A percentile compares a stretch with the other conserved stretches of the same genome.
Conservation (phyloP, 768 basidiomycete genomes). For the Auriscalpium microsporum region DNA sequence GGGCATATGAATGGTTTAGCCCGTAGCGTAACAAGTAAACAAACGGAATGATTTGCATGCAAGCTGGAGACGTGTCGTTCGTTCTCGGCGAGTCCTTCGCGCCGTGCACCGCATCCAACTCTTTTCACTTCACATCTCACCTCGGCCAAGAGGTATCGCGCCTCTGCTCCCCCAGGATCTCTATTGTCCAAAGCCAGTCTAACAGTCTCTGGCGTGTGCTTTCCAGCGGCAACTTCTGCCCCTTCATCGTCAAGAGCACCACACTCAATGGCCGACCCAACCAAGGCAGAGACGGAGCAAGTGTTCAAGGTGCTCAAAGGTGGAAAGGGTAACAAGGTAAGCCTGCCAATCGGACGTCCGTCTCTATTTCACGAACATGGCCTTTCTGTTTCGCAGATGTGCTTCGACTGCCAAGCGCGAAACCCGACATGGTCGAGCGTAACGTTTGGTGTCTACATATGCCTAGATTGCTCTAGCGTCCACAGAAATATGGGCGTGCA, state of each 20-base stretch:
- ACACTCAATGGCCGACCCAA: constrained; percentile 55
- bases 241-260: too few relatives aligned
- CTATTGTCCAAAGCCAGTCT: too few relatives aligned
- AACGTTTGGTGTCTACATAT: constrained; percentile 95
- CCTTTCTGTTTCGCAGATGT: constrained; percentile 40
- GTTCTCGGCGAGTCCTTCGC: too few relatives aligned
- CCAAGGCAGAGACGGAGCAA: constrained; percentile 81
- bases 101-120: too few relatives aligned
- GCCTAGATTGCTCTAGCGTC: constrained; percentile 89
- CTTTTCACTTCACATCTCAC: too few relatives aligned
- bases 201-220: too few relatives aligned
- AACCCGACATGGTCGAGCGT: constrained; percentile 98
- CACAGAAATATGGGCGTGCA: constrained; percentile 98
- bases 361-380: neutral
- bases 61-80: too few relatives aligned
- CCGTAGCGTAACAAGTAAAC: too few relatives aligned
- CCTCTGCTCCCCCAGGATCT: too few relatives aligned
- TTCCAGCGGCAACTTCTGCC: too few relatives aligned
- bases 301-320: constrained; percentile 74
- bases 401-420: constrained; percentile 92
- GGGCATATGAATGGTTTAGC: neutral
- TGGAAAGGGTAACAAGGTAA: constrained; percentile 85
- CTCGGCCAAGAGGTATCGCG: too few relatives aligned
- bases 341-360: constrained; percentile 1
- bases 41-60: too few relatives aligned